phyloP scores from a whole-genome alignment of 2,329 filamentous ascomycete genomes.

The Alternaria rosae region DNA sequence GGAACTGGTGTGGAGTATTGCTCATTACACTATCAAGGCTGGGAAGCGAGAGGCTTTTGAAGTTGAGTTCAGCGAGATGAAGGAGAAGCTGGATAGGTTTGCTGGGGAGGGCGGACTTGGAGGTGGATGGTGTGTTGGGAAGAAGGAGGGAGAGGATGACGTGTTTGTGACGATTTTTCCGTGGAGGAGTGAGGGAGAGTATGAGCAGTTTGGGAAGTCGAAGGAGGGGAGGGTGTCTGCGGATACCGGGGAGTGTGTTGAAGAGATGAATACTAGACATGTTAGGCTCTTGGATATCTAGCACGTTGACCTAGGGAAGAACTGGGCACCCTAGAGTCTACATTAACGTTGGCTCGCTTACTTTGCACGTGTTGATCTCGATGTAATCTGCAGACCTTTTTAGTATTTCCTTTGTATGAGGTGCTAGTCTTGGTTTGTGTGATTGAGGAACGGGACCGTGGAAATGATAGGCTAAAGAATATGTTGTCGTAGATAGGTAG shows the following conservation, averaged over 20 bases:
- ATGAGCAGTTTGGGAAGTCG: constrained; percentile 44
- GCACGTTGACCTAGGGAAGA: too few species aligned
- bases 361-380: not conserved
- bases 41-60: constrained; percentile 29
- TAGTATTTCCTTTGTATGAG: not conserved
- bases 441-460: too few species aligned
- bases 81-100: not conserved
- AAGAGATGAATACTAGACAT: constrained; percentile 36
- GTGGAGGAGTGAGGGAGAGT: constrained; percentile 49
- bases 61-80: constrained; percentile 17
- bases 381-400: not conserved
- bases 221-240: constrained; percentile 42
- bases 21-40: constrained; percentile 43
- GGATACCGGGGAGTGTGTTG: constrained; percentile 24
- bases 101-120: constrained; percentile 26
- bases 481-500: too few species aligned
- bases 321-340: too few species aligned
- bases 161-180: constrained; percentile 55
- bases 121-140: constrained; percentile 51
- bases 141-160: constrained; percentile 44
- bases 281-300: constrained; percentile 27
- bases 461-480: too few species aligned
- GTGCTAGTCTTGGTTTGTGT: too few species aligned
- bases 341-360: not conserved
- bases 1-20: constrained; percentile 39